These are phyloP conservation scores for Helichrysum umbraculigerum DNA, from an alignment of 129 eudicot species.

Conservation along the genomic window DNA sequence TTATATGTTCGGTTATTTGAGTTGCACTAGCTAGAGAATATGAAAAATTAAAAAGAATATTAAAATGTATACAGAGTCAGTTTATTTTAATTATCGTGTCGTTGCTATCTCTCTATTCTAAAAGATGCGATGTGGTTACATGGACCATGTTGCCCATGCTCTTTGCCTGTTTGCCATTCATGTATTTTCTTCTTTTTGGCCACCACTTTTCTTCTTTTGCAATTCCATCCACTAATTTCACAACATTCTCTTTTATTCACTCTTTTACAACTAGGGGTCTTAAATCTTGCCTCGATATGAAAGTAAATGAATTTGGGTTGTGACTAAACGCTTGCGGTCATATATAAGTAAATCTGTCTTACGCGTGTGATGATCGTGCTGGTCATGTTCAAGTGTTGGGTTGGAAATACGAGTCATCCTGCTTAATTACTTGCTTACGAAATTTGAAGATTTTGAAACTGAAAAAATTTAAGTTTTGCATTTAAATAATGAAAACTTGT, in stretches of 20 bases:
- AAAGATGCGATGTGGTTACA: conserved; percentile 24
- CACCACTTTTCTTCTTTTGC: conserved; percentile 33
- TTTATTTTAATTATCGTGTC: conserved; percentile 19
- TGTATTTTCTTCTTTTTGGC: conserved; percentile 23
- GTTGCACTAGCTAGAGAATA: background rate
- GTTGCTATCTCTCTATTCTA: conserved; percentile 29
- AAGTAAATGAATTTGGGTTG: background rate
- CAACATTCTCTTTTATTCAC: background rate
- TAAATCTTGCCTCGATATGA: background rate
- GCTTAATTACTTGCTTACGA: too few relatives aligned
- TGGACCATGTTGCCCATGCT: conserved; percentile 36
- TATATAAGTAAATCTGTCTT: too few relatives aligned
- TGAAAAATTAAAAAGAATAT: background rate
- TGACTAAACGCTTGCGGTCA: background rate
- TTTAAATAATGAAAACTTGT: too few relatives aligned
- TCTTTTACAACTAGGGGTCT: background rate
- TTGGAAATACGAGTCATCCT: too few relatives aligned
- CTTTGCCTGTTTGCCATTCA: conserved; percentile 22
- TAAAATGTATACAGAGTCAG: background rate
- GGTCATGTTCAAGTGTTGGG: too few relatives aligned
- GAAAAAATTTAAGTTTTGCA: too few relatives aligned
- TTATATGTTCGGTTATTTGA: too few relatives aligned
- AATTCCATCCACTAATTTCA: background rate
- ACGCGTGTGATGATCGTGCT: too few relatives aligned
- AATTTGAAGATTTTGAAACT: too few relatives aligned